Evolutionary conservation across 345 rosid genomes (phyloP).

Genomic region (Syzygium grande): DNA sequence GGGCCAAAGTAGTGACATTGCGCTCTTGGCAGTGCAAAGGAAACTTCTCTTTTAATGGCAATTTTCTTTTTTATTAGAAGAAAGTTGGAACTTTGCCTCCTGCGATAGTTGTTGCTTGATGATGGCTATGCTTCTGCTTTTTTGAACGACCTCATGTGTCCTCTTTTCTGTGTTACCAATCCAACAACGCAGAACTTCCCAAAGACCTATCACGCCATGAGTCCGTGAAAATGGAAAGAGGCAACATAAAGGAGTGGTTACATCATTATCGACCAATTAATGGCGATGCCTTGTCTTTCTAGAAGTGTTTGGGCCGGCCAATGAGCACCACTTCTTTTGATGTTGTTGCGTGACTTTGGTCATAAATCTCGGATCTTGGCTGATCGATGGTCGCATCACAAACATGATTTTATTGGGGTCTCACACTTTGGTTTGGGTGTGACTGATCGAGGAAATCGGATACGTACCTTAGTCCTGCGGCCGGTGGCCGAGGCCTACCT

Average conservation of each 20-base stretch:
- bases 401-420: background rate
- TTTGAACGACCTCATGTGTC: background rate
- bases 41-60: background rate
- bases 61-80: background rate
- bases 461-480: background rate
- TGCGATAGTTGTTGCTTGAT: background rate
- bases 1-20: background rate
- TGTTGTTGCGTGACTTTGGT: fast-evolving
- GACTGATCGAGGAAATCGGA: background rate
- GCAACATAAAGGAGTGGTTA: background rate
- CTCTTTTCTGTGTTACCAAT: background rate
- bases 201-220: background rate
- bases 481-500: background rate
- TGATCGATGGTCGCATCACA: background rate
- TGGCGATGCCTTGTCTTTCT: background rate
- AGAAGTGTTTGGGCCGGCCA: background rate
- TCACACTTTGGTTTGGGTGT: too few species aligned
- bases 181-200: background rate
- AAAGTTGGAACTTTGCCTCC: background rate
- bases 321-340: background rate
- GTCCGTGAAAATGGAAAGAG: background rate
- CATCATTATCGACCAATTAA: background rate
- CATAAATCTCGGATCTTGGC: background rate
- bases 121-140: background rate
- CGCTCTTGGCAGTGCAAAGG: background rate